Percentiles rank a stretch among this genome's conserved stretches.
Conservation (phyloP, 306 rosid species). For the Styphnolobium japonicum region DNA sequence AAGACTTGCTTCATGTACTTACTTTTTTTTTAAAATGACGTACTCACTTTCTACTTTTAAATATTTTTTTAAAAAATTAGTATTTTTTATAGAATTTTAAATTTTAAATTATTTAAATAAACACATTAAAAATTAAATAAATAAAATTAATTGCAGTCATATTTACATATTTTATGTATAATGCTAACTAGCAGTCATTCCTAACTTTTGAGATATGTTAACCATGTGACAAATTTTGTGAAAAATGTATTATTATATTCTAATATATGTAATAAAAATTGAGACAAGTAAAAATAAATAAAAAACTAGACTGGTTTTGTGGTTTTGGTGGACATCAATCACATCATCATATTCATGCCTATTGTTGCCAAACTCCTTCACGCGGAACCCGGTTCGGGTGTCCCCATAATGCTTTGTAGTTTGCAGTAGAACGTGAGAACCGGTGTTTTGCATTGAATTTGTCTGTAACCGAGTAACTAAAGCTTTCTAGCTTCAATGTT, state of each 20-base stretch:
- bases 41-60: too few species aligned
- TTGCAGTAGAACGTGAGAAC: neutral
- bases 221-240: neutral
- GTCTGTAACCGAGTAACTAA: neutral
- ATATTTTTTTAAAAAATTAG: too few species aligned
- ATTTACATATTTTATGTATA: neutral
- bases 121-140: neutral
- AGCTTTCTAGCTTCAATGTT: constrained; percentile 10
- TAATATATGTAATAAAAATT: neutral
- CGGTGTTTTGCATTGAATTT: neutral
- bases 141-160: too few species aligned
- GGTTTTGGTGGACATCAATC: neutral
- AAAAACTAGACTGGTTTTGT: neutral
- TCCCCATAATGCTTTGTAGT: neutral
- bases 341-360: constrained; percentile 16
- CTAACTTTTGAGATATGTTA: neutral
- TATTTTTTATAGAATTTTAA: too few species aligned
- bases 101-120: neutral
- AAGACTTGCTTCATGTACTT: too few species aligned
- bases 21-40: too few species aligned
- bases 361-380: constrained; percentile 1
- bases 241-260: too few species aligned
- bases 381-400: constrained; percentile 18
- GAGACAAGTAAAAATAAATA: neutral
- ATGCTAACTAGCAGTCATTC: too few species aligned